Percentiles rank a stretch among this genome's conserved stretches.
phyloP scores from a whole-genome alignment of 2,329 filamentous ascomycete species.

The Biscogniauxia marginata region DNA sequence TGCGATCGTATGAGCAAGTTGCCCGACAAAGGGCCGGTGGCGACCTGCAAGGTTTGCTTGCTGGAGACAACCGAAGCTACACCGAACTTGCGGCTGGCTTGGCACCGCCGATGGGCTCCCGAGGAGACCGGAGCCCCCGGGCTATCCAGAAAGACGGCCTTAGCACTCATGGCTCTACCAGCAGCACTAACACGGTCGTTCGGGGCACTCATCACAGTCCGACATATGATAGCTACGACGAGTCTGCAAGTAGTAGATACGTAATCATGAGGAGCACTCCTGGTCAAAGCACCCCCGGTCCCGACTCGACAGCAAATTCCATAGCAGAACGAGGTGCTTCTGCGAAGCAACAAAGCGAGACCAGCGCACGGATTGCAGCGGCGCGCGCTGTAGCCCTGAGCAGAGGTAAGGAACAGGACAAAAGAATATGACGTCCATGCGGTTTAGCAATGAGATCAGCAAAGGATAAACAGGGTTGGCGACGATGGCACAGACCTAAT shows the following conservation, averaged over 20 bases:
- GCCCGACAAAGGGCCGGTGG: background rate
- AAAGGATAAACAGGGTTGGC: background rate
- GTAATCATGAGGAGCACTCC: background rate
- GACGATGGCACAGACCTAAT: background rate
- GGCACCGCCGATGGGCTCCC: background rate
- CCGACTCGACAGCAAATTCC: background rate
- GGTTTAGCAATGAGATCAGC: background rate
- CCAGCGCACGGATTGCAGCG: background rate
- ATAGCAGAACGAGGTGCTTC: background rate
- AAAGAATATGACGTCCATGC: background rate
- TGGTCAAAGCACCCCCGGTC: background rate
- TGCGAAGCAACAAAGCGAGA: background rate
- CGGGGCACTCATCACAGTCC: background rate
- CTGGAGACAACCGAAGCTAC: background rate
- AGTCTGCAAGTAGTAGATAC: background rate
- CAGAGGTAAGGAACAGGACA: background rate
- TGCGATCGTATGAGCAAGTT: background rate
- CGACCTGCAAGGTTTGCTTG: background rate
- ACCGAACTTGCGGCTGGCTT: background rate
- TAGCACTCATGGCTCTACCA: background rate
- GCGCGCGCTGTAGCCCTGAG: background rate
- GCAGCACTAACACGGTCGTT: slow-evolving; percentile 9
- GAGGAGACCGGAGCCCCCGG: slow-evolving; percentile 1
- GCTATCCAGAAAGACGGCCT: background rate
- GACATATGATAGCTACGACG: background rate